Evolutionary conservation across 2,329 filamentous ascomycete species (phyloP), one percentile per base, ranked within the genome.

Genomic region (Alternaria sp.): DNA sequence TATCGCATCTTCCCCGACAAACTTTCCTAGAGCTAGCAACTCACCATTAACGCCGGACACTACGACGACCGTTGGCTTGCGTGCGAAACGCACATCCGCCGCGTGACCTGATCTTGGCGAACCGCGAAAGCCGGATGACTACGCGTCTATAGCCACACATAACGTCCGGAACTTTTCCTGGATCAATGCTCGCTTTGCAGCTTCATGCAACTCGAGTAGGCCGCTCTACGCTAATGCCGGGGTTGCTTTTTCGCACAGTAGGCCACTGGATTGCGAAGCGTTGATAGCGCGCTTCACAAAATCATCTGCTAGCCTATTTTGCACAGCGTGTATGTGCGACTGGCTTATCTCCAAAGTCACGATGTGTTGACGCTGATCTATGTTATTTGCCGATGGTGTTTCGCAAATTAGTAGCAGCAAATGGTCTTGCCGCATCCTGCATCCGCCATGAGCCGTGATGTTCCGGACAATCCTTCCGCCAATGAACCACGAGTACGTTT

Each of bases 91-190:
- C 26, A 40, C 47, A 32, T 21, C 26, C 47, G 26, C 26, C 17
- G 26, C 47, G 30, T 28, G 17, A 17, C 26, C 4, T 32, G 17
- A 11, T 28, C 26, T n/a, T 21, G 17, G 17, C 17, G 28, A 28
- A 19, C 17, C 26, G 17, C 12, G 12, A 51, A 30, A 30, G 26
- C 26, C 17, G 26, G 30, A 51, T 28, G 28, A 21, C 26, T 30
- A 32, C 21, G 46, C 51, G 40, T 56, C 32, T 47, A 53, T 30
- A 15, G 43, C 61, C 57, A 49, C 19, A 45, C 19, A 49, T 43
- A 46, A 19, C 17, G n/a, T 46, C 40, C 61, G 57, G 58, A 63
- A 36, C 46, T 17, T 52, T 51, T 53, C 56, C 57, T 59, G 58
- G n/a, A 51, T 30, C 17, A 61, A 23, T 28, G 21, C 10, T 19